These are phyloP conservation scores for Botrytis fabae DNA, from an alignment of 2,329 filamentous ascomycete species.

Conservation along the genomic window DNA sequence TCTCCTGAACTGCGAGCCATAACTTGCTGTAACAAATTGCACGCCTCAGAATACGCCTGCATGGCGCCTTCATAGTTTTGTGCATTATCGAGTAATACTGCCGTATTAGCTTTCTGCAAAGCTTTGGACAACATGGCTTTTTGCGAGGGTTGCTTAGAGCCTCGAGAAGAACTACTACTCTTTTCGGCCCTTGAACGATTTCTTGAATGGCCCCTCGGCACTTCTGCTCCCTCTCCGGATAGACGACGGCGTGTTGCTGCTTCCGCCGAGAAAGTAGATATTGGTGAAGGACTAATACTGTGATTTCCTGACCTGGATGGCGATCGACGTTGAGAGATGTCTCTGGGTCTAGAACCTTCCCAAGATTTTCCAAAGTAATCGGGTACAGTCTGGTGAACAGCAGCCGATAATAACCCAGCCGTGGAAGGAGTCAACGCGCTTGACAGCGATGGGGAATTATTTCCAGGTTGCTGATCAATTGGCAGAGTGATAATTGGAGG, in stretches of 20 bases:
- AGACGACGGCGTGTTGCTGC: constrained; percentile 17
- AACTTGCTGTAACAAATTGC: constrained; percentile 81
- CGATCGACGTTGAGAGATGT: constrained; percentile 33
- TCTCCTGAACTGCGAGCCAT: constrained; percentile 80
- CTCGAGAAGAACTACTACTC: constrained; percentile 45
- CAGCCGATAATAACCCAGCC: constrained; percentile 40
- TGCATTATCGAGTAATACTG: constrained; percentile 92
- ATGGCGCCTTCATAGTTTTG: constrained; percentile 92
- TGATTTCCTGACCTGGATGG: constrained; percentile 31
- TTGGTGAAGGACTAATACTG: constrained; percentile 30
- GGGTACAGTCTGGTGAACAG: constrained; percentile 35
- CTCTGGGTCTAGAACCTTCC: constrained; percentile 35
- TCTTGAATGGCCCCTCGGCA: constrained; percentile 45
- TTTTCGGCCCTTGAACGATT: constrained; percentile 50
- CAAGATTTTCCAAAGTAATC: constrained; percentile 40
- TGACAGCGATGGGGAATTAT: constrained; percentile 34
- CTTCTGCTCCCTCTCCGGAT: constrained; percentile 26
- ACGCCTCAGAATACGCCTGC: constrained; percentile 88
- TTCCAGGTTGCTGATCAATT: constrained; percentile 27
- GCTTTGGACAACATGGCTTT: constrained; percentile 97
- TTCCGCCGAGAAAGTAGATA: constrained; percentile 25
- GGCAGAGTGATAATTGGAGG: constrained; percentile 40
- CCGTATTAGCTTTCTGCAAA: constrained; percentile 91
- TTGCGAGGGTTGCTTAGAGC: constrained; percentile 63
- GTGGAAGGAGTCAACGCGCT: constrained; percentile 39